Evolutionary conservation across 805 yeast genomes (phyloP).

Genomic region (Saturnispora silvae): DNA sequence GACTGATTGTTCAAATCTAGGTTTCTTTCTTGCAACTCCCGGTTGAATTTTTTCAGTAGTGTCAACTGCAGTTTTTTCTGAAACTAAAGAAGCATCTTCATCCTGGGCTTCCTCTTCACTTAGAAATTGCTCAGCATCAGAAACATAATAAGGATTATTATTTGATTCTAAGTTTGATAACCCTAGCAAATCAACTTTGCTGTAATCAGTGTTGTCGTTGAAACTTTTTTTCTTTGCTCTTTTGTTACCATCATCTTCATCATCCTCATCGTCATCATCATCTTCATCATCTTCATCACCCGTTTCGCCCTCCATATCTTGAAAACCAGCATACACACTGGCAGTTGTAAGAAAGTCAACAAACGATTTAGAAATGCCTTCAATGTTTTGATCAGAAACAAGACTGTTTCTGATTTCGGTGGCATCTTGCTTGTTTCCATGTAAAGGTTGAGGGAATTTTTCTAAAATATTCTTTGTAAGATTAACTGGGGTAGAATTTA

Average conservation of each 20-base stretch:
- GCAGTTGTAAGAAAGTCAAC: constrained; percentile 49
- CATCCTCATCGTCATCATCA: constrained; percentile 7
- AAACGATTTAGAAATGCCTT: constrained; percentile 40
- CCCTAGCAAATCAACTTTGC: too few relatives aligned
- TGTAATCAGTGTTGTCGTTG: neutral
- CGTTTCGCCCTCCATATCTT: constrained; percentile 26
- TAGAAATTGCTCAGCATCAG: constrained; percentile 1
- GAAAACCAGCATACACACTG: constrained; percentile 37
- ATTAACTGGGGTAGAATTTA: neutral
- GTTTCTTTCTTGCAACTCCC: constrained; percentile 8
- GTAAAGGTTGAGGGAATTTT: neutral
- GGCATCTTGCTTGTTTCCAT: too few relatives aligned
- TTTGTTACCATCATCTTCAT: constrained; percentile 5
- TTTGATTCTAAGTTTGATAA: too few relatives aligned
- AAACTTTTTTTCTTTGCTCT: constrained; percentile 8
- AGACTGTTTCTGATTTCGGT: too few relatives aligned
- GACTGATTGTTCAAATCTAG: constrained; percentile 26
- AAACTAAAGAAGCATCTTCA: neutral
- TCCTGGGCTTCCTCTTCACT: neutral
- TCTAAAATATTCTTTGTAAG: neutral
- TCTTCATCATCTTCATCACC: constrained; percentile 9
- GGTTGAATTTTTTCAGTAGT: neutral
- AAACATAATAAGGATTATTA: neutral
- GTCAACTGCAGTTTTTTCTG: neutral
- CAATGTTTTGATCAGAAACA: constrained; percentile 15